A percentile compares a stretch with the other conserved stretches of the same genome.
These are phyloP conservation scores for Meira miltonrushii DNA, from an alignment of 1,284 basidiomycete genomes.

Conservation along the genomic window DNA sequence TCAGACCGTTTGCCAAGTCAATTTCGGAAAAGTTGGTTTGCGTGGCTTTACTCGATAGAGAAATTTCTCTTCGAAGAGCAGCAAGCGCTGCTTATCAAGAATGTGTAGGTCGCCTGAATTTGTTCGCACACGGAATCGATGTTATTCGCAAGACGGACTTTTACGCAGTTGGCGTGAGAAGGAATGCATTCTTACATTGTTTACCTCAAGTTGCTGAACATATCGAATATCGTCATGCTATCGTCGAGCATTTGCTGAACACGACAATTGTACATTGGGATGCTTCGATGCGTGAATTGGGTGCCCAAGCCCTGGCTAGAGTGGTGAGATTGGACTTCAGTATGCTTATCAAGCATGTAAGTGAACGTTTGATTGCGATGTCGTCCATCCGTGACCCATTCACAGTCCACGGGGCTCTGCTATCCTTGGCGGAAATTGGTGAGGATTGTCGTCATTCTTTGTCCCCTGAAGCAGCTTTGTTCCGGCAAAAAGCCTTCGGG, in stretches of 20 bases:
- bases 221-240: constrained; percentile 64
- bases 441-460: constrained; percentile 54
- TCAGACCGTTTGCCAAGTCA: constrained; percentile 62
- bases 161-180: constrained; percentile 79
- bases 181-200: constrained; percentile 75
- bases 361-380: constrained; percentile 43
- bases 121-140: constrained; percentile 90
- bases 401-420: constrained; percentile 76
- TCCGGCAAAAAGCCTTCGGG: constrained; percentile 55
- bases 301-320: constrained; percentile 68
- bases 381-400: constrained; percentile 65
- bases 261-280: constrained; percentile 88
- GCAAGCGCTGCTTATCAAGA: constrained; percentile 98
- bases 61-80: constrained; percentile 89
- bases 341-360: constrained; percentile 13
- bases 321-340: constrained; percentile 65
- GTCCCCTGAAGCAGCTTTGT: constrained; percentile 24
- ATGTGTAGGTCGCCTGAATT: constrained; percentile 75
- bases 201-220: constrained; percentile 76
- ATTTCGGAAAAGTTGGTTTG: constrained; percentile 66
- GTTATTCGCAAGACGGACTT: constrained; percentile 88
- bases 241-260: constrained; percentile 71
- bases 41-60: constrained; percentile 82
- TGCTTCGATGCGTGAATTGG: constrained; percentile 68
- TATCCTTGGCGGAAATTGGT: constrained; percentile 69